Base-by-base conservation (phyloP, 2,329 filamentous ascomycete species). In the Claviceps lovelessii region DNA sequence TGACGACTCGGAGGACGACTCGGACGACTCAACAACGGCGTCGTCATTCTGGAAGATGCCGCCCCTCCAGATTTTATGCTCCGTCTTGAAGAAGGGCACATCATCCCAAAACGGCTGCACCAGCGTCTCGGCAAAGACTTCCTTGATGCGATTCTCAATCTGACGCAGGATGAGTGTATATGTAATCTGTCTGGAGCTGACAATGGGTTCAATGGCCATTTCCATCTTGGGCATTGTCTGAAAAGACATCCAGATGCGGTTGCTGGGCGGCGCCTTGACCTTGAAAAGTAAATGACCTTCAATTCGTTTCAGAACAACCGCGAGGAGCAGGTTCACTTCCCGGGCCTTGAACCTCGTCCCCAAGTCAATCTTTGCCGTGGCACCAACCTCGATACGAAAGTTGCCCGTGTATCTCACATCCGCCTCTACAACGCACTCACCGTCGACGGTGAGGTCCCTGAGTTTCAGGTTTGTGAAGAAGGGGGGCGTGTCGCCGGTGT, bases 91-190 rank as follows among this genome's bases (percentile, higher is more conserved):
- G 68, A 98, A 97, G 0, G 93, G 90, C 29, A 89, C 79, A 66
- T 98, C 93, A 60, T 98, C 93, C 91, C 93, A 98, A 65, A 95
- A 95, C 0, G 93, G 93, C 55, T 85, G 75, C 2, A 98, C 93
- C 23, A 97, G 69, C 1, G 90, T 95, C 70, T 98, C 93, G 10
- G 86, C 88, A 57, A 98, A 78, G 9, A 96, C 90, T 68, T 96
- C 90, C 64, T 94, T 87, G 66, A 98, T 96, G 51, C 90, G 80
- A 64, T 87, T 95, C 69, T 98, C 93, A 56, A 98, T 97, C 58
- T 94, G 88, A 51, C 90, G 83, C 13, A 97, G 77, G 54, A 98
- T 93, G 56, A 95, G 80, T 1, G 85, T 88, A 68, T 95, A 97
- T 0, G 93, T 97, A 60, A 98, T 95, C 67, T 97, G 91, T 56